phyloP scores from a whole-genome alignment of 768 basidiomycete species.

The Termitomyces sp. region DNA sequence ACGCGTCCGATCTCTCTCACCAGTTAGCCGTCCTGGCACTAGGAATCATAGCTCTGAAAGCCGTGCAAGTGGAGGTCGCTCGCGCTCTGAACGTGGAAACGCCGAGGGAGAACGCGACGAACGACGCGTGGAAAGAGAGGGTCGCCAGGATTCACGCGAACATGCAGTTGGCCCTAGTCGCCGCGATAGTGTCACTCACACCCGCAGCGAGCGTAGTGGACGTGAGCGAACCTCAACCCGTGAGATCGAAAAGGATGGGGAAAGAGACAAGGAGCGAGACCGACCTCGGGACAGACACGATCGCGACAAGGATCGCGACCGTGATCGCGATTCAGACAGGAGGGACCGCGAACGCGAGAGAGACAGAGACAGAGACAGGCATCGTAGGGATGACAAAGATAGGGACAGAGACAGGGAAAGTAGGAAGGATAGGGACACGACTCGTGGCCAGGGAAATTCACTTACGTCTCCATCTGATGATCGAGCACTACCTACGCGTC shows the following conservation, averaged over 20 bases:
- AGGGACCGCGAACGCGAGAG: slow-evolving; percentile 53
- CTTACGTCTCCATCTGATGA: slow-evolving; percentile 42
- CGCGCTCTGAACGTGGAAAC: slow-evolving; percentile 50
- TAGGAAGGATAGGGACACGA: slow-evolving; percentile 57
- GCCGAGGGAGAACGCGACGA: slow-evolving; percentile 50
- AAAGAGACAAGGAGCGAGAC: slow-evolving; percentile 46
- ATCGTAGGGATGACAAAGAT: slow-evolving; percentile 33
- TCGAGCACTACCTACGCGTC: slow-evolving; percentile 52
- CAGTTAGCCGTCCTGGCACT: slow-evolving; percentile 62
- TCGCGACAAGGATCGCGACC: slow-evolving; percentile 54
- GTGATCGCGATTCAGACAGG: slow-evolving; percentile 56
- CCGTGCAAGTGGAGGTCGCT: slow-evolving; percentile 63
- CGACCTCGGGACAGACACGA: slow-evolving; percentile 48
- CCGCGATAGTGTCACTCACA: slow-evolving; percentile 51
- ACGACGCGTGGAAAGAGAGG: slow-evolving; percentile 49
- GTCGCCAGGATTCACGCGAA: slow-evolving; percentile 42
- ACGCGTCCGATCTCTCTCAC: slow-evolving; percentile 63
- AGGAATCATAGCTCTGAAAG: slow-evolving; percentile 71
- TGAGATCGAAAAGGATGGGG: slow-evolving; percentile 42
- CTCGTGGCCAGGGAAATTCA: slow-evolving; percentile 32
- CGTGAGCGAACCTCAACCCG: slow-evolving; percentile 37
- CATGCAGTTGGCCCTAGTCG: slow-evolving; percentile 34
- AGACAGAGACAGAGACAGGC: slow-evolving; percentile 42
- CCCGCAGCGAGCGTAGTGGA: slow-evolving; percentile 43
- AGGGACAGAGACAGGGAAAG: slow-evolving; percentile 51